Percentiles rank a stretch among this genome's conserved stretches.
Conservation (phyloP, 2,329 filamentous ascomycete species). For the Fusarium agapanthi region DNA sequence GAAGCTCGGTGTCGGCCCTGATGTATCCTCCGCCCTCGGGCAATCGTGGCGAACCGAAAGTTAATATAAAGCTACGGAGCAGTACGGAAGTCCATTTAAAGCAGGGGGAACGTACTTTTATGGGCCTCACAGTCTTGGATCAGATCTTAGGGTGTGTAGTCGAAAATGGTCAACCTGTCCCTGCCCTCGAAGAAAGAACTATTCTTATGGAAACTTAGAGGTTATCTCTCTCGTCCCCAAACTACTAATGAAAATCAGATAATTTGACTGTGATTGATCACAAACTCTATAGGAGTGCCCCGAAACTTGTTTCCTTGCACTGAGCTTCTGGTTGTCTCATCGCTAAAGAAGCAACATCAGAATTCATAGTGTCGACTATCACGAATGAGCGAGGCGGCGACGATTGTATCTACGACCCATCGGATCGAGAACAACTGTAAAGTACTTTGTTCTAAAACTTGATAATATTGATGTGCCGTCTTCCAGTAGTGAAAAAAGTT, state of each 20-base stretch:
- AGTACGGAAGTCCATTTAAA: background rate
- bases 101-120: background rate
- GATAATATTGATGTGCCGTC: background rate
- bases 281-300: background rate
- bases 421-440: background rate
- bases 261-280: background rate
- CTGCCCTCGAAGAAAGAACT: background rate
- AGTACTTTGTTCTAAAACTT: background rate
- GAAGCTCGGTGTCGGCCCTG: background rate
- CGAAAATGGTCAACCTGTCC: background rate
- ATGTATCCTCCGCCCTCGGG: background rate
- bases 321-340: background rate
- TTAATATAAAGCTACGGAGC: background rate
- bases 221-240: background rate
- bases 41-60: background rate
- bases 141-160: background rate
- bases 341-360: background rate
- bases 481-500: background rate
- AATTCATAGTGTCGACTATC: background rate
- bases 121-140: background rate
- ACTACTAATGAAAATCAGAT: background rate
- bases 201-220: background rate
- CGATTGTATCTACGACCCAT: background rate
- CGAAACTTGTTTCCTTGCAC: background rate
- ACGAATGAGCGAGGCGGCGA: background rate